Conservation (phyloP, 805 yeast genomes). For the Spathaspora passalidarum region DNA sequence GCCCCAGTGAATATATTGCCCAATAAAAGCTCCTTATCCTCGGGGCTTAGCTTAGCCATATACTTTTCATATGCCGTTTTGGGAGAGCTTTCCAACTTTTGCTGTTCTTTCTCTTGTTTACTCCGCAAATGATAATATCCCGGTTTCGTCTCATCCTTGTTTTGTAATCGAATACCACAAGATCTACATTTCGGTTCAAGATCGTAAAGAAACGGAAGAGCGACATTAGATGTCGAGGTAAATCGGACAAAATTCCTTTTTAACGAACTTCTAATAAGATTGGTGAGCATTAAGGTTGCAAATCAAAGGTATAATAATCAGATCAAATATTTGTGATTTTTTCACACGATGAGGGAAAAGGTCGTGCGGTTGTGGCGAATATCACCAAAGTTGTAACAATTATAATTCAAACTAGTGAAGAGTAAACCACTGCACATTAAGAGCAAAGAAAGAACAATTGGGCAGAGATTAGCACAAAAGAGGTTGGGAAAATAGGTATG, state of each 20-base stretch:
- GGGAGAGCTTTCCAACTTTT: constrained; percentile 13
- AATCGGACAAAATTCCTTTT: constrained; percentile 1
- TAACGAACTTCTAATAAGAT: constrained; percentile 1
- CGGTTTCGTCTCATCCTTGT: constrained; percentile 23
- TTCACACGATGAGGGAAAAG: not conserved
- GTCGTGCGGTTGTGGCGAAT: not conserved
- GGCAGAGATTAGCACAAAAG: too few relatives aligned
- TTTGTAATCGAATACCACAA: constrained; percentile 58
- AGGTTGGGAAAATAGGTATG: too few relatives aligned
- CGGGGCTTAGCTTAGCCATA: constrained; percentile 17
- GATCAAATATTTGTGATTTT: not conserved
- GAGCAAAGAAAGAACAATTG: too few relatives aligned
- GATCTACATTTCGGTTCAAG: constrained; percentile 41
- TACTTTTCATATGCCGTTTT: constrained; percentile 22
- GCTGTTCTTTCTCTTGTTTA: not conserved
- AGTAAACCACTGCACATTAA: not conserved
- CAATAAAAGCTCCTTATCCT: constrained; percentile 25
- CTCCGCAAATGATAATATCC: constrained; percentile 39
- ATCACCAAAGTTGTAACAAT: not conserved
- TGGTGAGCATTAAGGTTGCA: not conserved
- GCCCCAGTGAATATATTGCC: constrained; percentile 13
- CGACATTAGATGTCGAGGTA: not conserved
- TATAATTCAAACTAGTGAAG: not conserved
- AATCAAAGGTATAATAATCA: not conserved
- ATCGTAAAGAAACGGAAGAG: constrained; percentile 8